Base-by-base conservation (phyloP, 1,284 basidiomycete species). In the Porogramme epimiltina region DNA sequence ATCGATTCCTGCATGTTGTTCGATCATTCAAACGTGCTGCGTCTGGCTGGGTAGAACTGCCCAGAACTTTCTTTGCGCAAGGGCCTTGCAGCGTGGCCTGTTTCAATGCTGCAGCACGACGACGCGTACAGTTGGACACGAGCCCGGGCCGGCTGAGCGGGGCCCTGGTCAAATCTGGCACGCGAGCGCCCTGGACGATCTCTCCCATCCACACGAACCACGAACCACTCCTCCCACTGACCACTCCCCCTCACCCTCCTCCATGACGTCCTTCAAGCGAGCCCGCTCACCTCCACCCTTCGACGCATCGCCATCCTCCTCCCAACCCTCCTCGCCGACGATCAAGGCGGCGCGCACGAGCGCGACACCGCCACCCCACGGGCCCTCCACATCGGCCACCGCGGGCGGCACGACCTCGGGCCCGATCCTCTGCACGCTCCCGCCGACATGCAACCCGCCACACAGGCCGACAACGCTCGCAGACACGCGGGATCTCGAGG, bases 371-470 rank as follows among this genome's bases (percentile, higher is more conserved):
- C 55, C 53, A 11, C 55, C 54, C 5, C 46, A 42, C 15, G 37
- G 37, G 46, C 50, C 50, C 19, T 54, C 52, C 43, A 47, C 54
- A 13, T 53, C 57, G 28, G 5, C 34, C 34, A 18, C 34, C 13
- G 28, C 9, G 15, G 28, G 28, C 28, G 28, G 9, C 9, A 8
- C 28, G 28, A 15, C 28, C 9, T 15, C 28, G 28, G 28, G 9
- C 9, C 28, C 28, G 72, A 39, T 88, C 42, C 64, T 86, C 15
- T 94, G 91, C 68, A 84, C 82, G 1, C 77, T 95, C 6, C 90
- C 92, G 1, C 93, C 93, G 16, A 91, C 89, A 38, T 95, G 93
- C 70, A 81, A 83, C 49, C 85, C 80, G 24, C 79, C 81, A 40
- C 72, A 68, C 26, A 62, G 55, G 0, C 81, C 88, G 0, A 87